Conservation (phyloP, 1,139 yeast species). For the Blastobotrys indianensis region DNA sequence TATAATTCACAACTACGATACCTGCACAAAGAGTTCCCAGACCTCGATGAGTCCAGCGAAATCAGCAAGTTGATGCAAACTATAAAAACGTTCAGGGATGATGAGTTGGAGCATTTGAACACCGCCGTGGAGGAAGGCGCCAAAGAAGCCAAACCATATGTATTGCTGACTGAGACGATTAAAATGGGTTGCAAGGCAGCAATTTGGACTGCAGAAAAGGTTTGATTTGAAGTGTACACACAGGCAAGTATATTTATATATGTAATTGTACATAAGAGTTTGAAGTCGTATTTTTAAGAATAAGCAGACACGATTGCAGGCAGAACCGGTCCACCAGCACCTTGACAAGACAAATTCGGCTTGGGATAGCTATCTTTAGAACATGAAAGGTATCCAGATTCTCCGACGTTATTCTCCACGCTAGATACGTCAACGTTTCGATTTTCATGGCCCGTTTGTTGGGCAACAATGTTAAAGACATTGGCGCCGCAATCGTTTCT, state of each 20-base stretch:
- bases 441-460: slow-evolving; percentile 34
- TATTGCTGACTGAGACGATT: slow-evolving; percentile 79
- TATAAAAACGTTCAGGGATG: slow-evolving; percentile 80
- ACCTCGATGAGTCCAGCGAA: slow-evolving; percentile 43
- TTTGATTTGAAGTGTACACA: slow-evolving; percentile 42
- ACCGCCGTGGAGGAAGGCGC: slow-evolving; percentile 93
- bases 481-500: slow-evolving; percentile 45
- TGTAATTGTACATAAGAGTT: neutral
- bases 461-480: slow-evolving; percentile 40
- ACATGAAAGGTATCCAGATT: slow-evolving; percentile 38
- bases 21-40: slow-evolving; percentile 38
- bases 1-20: slow-evolving; percentile 85
- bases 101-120: slow-evolving; percentile 90
- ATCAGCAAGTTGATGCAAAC: slow-evolving; percentile 51
- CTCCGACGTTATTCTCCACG: slow-evolving; percentile 38
- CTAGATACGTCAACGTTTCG: slow-evolving; percentile 35
- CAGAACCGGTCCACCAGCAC: slow-evolving; percentile 36
- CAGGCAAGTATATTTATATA: neutral
- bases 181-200: slow-evolving; percentile 79
- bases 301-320: slow-evolving; percentile 7
- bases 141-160: slow-evolving; percentile 86
- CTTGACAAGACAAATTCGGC: slow-evolving; percentile 37
- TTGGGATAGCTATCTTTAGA: slow-evolving; percentile 33
- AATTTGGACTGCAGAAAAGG: slow-evolving; percentile 86
- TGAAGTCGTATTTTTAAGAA: neutral